Percentiles rank a stretch among this genome's conserved stretches.
phyloP scores from a whole-genome alignment of 2,329 filamentous ascomycete species.

The Phoma sp. region DNA sequence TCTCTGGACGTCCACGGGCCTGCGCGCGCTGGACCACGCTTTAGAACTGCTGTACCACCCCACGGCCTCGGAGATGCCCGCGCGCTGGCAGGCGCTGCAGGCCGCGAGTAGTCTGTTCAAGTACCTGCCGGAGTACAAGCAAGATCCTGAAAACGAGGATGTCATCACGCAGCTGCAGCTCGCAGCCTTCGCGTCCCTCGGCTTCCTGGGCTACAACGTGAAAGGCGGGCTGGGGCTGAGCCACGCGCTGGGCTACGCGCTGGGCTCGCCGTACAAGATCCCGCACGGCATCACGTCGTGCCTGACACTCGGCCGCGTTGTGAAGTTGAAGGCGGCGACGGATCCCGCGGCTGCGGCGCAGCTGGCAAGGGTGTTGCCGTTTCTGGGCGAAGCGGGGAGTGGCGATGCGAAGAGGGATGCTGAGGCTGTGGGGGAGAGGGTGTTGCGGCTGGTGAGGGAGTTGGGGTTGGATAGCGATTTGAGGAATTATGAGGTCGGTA shows the following conservation, averaged over 20 bases:
- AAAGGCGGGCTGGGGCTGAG: conserved; percentile 58
- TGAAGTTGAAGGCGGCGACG: conserved; percentile 57
- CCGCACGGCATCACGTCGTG: conserved; percentile 64
- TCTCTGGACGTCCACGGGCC: conserved; percentile 59
- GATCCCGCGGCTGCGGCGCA: conserved; percentile 54
- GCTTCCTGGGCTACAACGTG: conserved; percentile 58
- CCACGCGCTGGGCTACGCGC: conserved; percentile 57
- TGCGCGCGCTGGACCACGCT: conserved; percentile 63
- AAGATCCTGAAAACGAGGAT: conserved; percentile 54
- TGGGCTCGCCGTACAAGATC: conserved; percentile 62
- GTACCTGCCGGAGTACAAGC: conserved; percentile 55
- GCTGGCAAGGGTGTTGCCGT: conserved; percentile 53
- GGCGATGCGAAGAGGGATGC: conserved; percentile 54
- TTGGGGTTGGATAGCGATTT: conserved; percentile 55
- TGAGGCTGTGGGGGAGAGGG: conserved; percentile 51
- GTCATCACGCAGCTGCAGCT: conserved; percentile 59
- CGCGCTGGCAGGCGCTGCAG: conserved; percentile 52
- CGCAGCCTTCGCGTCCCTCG: conserved; percentile 58
- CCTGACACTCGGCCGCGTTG: conserved; percentile 60
- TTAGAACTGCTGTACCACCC: conserved; percentile 62
- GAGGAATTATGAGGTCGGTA: conserved; percentile 53
- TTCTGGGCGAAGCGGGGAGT: conserved; percentile 48
- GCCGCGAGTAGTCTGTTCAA: conserved; percentile 57
- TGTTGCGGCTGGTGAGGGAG: conserved; percentile 52
- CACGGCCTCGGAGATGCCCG: conserved; percentile 58